These are phyloP conservation scores for Crithidia sp. DNA, from an alignment of 208 protist genomes.

Conservation along the genomic window DNA sequence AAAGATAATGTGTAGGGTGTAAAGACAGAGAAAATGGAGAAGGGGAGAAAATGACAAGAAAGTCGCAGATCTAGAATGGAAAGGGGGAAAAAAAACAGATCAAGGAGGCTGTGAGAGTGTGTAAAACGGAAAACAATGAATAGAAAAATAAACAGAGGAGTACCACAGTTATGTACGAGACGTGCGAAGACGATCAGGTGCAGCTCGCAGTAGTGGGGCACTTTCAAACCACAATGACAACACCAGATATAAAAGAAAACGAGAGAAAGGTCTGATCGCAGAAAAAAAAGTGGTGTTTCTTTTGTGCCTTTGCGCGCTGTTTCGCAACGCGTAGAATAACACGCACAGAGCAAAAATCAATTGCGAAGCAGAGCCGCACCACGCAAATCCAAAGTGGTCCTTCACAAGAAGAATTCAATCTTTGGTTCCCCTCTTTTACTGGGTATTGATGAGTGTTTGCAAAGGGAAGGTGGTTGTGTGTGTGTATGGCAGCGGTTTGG, in stretches of 20 bases:
- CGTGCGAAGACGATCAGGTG: no score
- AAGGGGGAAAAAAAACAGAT: slow-evolving; percentile 4
- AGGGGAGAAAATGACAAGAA: not conserved
- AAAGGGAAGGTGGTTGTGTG: no score
- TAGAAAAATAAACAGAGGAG: not conserved
- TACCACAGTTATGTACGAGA: no score
- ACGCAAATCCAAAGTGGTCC: not conserved
- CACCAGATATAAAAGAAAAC: no score
- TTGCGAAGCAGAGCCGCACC: not conserved
- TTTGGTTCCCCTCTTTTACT: not conserved
- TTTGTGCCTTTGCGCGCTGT: no score
- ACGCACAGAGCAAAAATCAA: not conserved
- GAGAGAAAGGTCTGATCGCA: not conserved
- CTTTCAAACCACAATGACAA: no score
- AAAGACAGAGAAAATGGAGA: not conserved
- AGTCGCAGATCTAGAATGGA: not conserved
- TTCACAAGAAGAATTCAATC: not conserved
- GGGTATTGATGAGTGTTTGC: not conserved
- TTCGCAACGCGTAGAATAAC: no score
- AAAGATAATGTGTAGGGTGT: not conserved
- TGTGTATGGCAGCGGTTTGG: no score
- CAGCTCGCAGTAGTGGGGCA: no score
- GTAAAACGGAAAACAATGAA: not conserved
- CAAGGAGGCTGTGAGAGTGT: not conserved
- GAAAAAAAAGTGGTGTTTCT: no score